Evolutionary conservation across 345 rosid species (phyloP).

Genomic region (Lenwebbia sp.): DNA sequence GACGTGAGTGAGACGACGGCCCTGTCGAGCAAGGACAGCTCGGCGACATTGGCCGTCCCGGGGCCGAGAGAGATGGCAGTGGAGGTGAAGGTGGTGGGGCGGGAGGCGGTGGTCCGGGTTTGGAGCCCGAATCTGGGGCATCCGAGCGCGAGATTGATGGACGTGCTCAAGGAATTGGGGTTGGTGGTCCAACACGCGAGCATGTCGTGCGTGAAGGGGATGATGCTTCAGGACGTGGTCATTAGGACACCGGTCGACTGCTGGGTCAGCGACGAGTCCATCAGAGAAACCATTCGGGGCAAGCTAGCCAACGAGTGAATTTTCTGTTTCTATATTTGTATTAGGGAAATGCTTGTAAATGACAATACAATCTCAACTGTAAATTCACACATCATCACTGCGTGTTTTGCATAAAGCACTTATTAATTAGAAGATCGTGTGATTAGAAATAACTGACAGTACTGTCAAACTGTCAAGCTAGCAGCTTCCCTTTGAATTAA

Average conservation of each 20-base stretch:
- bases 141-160: background rate
- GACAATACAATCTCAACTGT: too few species aligned
- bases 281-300: background rate
- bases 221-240: conserved; percentile 31
- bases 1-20: background rate
- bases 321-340: background rate
- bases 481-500: background rate
- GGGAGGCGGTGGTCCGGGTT: background rate
- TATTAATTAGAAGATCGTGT: too few species aligned
- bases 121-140: background rate
- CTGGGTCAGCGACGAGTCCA: background rate
- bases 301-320: background rate
- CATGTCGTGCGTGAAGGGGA: conserved; percentile 16
- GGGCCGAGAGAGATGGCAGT: background rate
- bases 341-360: too few species aligned
- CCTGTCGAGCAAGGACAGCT: background rate
- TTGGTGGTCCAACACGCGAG: conserved; percentile 32
- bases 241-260: conserved; percentile 18
- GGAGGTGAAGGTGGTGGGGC: background rate
- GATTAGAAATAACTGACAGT: too few species aligned
- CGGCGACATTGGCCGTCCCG: background rate
- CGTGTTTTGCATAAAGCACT: too few species aligned
- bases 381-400: too few species aligned
- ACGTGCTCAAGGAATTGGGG: conserved; percentile 2
- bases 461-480: too few species aligned